phyloP scores from a whole-genome alignment of 1,284 basidiomycete species.

The Boletus semigastroideus region DNA sequence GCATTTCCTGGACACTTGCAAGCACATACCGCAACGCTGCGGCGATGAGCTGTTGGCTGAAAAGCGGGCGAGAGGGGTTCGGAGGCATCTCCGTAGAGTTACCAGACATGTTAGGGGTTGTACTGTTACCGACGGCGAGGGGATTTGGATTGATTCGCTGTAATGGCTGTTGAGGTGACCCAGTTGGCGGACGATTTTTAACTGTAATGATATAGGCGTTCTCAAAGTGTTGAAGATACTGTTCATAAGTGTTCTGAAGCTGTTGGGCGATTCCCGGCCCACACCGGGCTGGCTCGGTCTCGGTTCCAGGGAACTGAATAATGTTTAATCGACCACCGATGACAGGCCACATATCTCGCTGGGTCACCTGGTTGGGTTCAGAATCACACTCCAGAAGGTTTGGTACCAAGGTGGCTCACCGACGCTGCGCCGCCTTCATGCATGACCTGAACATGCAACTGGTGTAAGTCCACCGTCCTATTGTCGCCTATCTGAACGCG shows the following conservation, averaged over 20 bases:
- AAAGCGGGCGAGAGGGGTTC: conserved; percentile 14
- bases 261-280: conserved; percentile 60
- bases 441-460: conserved; percentile 57
- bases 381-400: conserved; percentile 1
- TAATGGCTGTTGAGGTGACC: conserved; percentile 15
- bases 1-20: conserved; percentile 50
- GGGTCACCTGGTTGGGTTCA: conserved; percentile 44
- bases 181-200: conserved; percentile 16
- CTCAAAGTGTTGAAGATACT: conserved; percentile 59
- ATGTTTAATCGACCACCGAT: conserved; percentile 66
- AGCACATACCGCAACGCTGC: conserved; percentile 39
- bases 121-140: conserved; percentile 14
- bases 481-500: conserved; percentile 48
- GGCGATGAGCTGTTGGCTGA: conserved; percentile 25
- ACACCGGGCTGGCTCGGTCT: conserved; percentile 53
- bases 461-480: conserved; percentile 54
- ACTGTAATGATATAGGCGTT: conserved; percentile 44
- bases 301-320: conserved; percentile 56
- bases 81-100: conserved; percentile 23
- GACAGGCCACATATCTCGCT: conserved; percentile 59
- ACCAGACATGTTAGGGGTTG: conserved; percentile 12
- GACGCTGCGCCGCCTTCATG: conserved; percentile 49
- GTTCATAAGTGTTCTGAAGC: conserved; percentile 58
- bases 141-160: conserved; percentile 17
- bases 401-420: conserved; percentile 37